Evolutionary conservation across 1,284 basidiomycete genomes (phyloP), one percentile per base, ranked within the genome.

Genomic region (Cutaneotrichosporon sp.): DNA sequence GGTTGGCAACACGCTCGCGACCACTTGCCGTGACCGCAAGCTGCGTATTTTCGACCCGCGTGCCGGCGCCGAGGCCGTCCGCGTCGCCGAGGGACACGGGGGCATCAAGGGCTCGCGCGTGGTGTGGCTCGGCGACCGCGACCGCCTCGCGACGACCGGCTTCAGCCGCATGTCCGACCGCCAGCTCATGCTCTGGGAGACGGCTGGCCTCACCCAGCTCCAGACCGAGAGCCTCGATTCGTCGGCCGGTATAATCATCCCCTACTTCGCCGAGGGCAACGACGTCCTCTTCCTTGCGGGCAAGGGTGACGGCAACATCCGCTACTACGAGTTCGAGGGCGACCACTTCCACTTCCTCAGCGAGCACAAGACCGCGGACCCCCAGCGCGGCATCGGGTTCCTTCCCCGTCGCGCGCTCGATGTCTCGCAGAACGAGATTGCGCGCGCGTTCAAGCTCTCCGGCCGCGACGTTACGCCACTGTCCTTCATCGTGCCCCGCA

Each of bases 91-190:
- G 71, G 90, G 92, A 0, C 95, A 99, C 75, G 87, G 87, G 14
- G 95, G 95, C 11, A 90, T 99, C 80, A 98, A 98, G 81, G 93
- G 92, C 7, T 87, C 92, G 8, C 85, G 95, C 27, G 89, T 94
- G 1, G 83, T 86, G 25, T 98, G 92, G 92, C 88, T 97, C 85
- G 95, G 95, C 55, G 89, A 92, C 68, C 81, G 86, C 59, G 91
- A 94, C 76, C 87, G 87, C 61, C 86, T 97, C 72, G 92, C 90
- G 36, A 97, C 92, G 33, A 97, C 95, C 8, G 95, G 93, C 18
- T 97, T 98, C 80, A 92, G 90, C 81, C 92, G 88, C 79, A 94
- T 95, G 89, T 92, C 90, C 53, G 92, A 97, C 77, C 85, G 95
- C 11, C 93, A 98, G 79, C 84, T 95, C 60, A 85, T 84, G 62